Percentiles rank a stretch among this genome's conserved stretches.
These are phyloP conservation scores for Magnolia sinica DNA, from an alignment of 164 flowering plant genomes.

Conservation along the genomic window DNA sequence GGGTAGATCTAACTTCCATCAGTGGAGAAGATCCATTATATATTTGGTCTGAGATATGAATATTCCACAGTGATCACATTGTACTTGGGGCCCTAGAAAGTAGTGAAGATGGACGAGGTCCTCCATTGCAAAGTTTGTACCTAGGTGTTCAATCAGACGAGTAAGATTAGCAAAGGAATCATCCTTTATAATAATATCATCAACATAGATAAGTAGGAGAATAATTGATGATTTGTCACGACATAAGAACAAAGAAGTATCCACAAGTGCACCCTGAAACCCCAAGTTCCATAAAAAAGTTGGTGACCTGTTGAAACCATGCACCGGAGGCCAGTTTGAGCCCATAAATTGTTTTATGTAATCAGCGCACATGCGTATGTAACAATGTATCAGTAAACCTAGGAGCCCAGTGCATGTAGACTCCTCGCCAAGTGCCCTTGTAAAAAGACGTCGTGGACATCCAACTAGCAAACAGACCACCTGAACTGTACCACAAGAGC, in stretches of 20 bases:
- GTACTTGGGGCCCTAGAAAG: neutral
- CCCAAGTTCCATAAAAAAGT: neutral
- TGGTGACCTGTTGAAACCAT: neutral
- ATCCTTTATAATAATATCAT: neutral
- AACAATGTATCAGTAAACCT: neutral
- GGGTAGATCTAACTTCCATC: neutral
- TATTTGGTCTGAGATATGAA: neutral
- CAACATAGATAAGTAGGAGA: neutral
- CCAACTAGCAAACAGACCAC: neutral
- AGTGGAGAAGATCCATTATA: neutral
- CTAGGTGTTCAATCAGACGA: no score
- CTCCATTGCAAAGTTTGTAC: no score
- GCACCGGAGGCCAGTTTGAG: neutral
- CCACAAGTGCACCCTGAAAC: no score
- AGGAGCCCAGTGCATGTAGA: neutral
- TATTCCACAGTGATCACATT: neutral
- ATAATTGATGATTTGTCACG: neutral
- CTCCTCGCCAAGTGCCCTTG: no score
- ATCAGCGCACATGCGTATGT: neutral
- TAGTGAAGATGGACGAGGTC: neutral
- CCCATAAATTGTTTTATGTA: neutral
- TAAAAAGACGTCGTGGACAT: neutral
- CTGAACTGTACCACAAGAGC: neutral
- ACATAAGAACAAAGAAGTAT: neutral
- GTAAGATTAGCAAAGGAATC: no score